A percentile compares a stretch with the other conserved stretches of the same genome.
phyloP scores from a whole-genome alignment of 176 grass and related monocot genomes.

The Oryza australiensis region DNA sequence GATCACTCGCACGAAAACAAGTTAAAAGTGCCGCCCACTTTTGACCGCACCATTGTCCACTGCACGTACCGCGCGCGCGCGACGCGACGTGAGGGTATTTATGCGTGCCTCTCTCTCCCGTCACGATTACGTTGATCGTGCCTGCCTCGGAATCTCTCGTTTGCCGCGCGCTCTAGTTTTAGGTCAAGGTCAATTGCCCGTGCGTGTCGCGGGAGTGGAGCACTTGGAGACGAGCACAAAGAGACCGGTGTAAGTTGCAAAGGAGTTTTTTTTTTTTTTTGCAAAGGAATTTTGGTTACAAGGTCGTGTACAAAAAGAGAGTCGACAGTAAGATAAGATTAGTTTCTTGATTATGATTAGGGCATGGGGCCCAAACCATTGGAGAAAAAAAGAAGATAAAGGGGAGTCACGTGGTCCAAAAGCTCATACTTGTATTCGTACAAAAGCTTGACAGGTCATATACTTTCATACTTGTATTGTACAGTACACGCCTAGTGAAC shows the following conservation, averaged over 20 bases:
- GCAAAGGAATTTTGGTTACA: too few species aligned
- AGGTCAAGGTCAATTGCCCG: slow-evolving; percentile 1
- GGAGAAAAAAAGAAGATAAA: background rate
- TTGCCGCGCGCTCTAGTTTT: too few species aligned
- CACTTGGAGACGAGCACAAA: background rate
- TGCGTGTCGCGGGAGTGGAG: background rate
- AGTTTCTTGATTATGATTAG: background rate
- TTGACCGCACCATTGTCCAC: too few species aligned
- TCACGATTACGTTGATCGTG: background rate
- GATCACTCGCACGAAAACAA: slow-evolving; percentile 4
- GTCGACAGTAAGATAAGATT: background rate
- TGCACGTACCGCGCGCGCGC: too few species aligned
- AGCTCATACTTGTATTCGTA: too few species aligned
- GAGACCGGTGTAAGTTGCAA: too few species aligned
- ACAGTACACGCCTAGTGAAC: background rate
- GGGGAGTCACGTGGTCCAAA: too few species aligned
- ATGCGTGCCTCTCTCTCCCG: too few species aligned
- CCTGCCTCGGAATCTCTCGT: background rate
- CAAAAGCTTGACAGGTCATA: background rate
- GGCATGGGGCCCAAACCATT: background rate
- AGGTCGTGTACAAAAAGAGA: too few species aligned
- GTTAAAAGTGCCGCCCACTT: background rate
- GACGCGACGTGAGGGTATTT: too few species aligned
- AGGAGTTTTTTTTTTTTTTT: too few species aligned
- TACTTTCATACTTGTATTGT: too few species aligned